Evolutionary conservation across 2,329 filamentous ascomycete genomes (phyloP).

Genomic region (Thielaviopsis ethacetica): DNA sequence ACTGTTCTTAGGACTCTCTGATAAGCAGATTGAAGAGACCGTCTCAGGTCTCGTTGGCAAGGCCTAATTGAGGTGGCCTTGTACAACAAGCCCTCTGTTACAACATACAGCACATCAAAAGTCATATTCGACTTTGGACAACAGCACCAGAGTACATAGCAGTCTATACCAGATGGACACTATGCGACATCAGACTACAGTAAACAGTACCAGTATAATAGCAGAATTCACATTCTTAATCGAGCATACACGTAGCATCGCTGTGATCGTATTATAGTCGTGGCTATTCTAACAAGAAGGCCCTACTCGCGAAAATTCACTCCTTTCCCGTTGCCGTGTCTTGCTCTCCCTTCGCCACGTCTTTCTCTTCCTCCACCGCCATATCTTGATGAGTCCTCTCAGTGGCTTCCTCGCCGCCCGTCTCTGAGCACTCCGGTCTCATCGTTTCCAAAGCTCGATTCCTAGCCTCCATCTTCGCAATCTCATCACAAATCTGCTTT

Average conservation of each 20-base stretch:
- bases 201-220: neutral
- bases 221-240: neutral
- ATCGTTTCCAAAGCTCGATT: neutral
- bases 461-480: neutral
- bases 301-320: neutral
- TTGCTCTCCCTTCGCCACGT: neutral
- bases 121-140: neutral
- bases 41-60: constrained; percentile 37
- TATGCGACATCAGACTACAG: neutral
- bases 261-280: neutral
- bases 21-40: constrained; percentile 45
- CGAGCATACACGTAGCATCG: neutral
- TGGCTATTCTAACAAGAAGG: neutral
- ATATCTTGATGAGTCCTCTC: too few species aligned
- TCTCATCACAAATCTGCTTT: neutral
- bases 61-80: neutral
- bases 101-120: neutral
- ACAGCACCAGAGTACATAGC: neutral
- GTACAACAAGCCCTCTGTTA: neutral
- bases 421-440: neutral
- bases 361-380: neutral
- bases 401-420: neutral
- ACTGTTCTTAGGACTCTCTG: constrained; percentile 27
- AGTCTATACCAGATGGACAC: neutral
- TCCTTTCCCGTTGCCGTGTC: neutral